These are phyloP conservation scores for Clavispora asparagi DNA, from an alignment of 805 yeast species.

Conservation along the genomic window DNA sequence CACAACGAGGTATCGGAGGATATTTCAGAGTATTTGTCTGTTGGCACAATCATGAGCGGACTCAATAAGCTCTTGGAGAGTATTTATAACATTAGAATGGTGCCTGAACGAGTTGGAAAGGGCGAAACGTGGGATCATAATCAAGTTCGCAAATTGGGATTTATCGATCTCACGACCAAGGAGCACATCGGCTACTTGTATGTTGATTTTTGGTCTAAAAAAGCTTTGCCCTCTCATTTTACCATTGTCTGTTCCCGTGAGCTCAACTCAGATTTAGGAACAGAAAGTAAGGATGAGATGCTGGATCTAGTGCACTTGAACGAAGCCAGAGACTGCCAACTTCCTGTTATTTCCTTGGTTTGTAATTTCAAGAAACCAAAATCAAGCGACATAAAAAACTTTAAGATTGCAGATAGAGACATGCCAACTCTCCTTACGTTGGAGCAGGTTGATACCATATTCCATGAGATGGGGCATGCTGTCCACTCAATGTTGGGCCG, in stretches of 20 bases:
- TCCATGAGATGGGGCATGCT: slow-evolving; percentile 99
- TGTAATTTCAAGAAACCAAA: slow-evolving; percentile 62
- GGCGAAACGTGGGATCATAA: slow-evolving; percentile 84
- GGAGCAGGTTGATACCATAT: slow-evolving; percentile 85
- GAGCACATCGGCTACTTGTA: slow-evolving; percentile 72
- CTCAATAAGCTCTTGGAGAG: slow-evolving; percentile 62
- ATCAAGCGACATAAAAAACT: slow-evolving; percentile 16
- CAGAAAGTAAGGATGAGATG: slow-evolving; percentile 21
- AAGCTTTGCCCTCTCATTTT: slow-evolving; percentile 87
- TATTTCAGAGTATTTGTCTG: slow-evolving; percentile 69
- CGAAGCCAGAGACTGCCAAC: slow-evolving; percentile 55
- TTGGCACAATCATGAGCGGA: slow-evolving; percentile 84
- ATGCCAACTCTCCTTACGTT: slow-evolving; percentile 56
- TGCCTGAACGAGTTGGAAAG: slow-evolving; percentile 52
- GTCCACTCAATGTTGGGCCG: slow-evolving; percentile 96
- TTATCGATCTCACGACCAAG: slow-evolving; percentile 51
- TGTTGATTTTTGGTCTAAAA: slow-evolving; percentile 79
- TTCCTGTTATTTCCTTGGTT: slow-evolving; percentile 85
- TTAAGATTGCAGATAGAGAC: slow-evolving; percentile 20
- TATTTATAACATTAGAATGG: slow-evolving; percentile 73
- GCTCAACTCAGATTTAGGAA: slow-evolving; percentile 42
- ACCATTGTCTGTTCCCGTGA: slow-evolving; percentile 92
- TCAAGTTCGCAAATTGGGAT: slow-evolving; percentile 79
- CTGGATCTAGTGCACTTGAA: slow-evolving; percentile 27
- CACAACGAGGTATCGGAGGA: slow-evolving; percentile 31